Evolutionary conservation across 106 monocot genomes (phyloP).

Genomic region (Acanthochlamys bracteata): DNA sequence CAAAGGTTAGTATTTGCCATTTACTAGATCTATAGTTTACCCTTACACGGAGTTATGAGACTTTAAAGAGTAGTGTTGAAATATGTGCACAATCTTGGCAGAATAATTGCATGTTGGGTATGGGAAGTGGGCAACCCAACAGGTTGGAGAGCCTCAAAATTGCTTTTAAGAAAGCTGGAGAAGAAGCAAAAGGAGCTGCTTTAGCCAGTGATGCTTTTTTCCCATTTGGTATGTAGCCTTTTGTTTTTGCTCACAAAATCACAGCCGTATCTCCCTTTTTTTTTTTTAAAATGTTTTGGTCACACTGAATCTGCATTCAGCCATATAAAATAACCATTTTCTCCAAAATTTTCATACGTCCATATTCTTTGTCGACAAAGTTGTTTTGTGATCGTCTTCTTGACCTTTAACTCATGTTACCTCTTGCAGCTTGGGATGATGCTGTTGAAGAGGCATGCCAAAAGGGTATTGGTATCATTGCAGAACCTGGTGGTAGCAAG

Average conservation of each 20-base stretch:
- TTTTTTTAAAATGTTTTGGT: not conserved
- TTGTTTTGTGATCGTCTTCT: no score
- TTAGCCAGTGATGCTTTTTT: conserved; percentile 98
- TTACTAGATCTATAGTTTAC: no score
- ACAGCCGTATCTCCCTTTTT: not conserved
- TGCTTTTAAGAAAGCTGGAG: conserved; percentile 93
- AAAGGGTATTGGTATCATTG: conserved; percentile 65
- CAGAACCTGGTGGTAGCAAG: conserved; percentile 90
- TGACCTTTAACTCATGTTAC: no score
- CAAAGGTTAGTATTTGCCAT: conserved; percentile 59
- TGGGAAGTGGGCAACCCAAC: conserved; percentile 99
- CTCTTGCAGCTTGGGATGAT: conserved; percentile 99
- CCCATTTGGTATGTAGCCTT: conserved; percentile 63
- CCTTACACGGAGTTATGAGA: no score
- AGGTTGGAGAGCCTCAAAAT: conserved; percentile 80
- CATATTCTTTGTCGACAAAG: no score
- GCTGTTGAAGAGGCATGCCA: conserved; percentile 95
- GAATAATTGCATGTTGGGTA: conserved; percentile 95
- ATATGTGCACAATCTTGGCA: no score
- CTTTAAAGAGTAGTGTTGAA: no score
- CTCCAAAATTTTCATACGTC: no score
- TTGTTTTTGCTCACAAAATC: not conserved
- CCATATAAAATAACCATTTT: no score
- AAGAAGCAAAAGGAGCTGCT: conserved; percentile 83
- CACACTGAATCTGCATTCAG: no score